phyloP scores from a whole-genome alignment of 371 early-diverging fungal genomes.

The Mortierella sp. region DNA sequence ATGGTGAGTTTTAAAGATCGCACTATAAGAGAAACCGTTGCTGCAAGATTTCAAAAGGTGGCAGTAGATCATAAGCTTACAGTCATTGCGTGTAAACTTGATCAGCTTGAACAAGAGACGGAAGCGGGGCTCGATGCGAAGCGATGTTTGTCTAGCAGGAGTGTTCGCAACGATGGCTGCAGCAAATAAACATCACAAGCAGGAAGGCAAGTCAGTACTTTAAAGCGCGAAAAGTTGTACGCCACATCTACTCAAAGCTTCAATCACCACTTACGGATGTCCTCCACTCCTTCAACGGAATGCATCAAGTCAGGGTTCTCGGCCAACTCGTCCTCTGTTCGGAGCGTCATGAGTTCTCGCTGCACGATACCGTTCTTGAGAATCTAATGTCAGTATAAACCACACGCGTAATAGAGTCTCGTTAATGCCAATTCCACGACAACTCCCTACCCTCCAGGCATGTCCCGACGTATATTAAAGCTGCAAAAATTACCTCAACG shows the following conservation, averaged over 20 bases:
- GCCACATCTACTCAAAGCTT: not conserved
- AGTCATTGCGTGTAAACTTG: slow-evolving; percentile 24
- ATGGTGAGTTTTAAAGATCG: not conserved
- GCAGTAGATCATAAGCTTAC: not conserved
- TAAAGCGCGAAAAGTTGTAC: not conserved
- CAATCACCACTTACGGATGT: slow-evolving; percentile 37
- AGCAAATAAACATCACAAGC: not conserved
- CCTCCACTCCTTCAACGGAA: slow-evolving; percentile 44
- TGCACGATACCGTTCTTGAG: slow-evolving; percentile 36
- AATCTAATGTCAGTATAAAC: slow-evolving; percentile 12
- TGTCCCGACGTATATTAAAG: not conserved
- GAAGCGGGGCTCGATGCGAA: slow-evolving; percentile 39
- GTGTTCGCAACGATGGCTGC: slow-evolving; percentile 27
- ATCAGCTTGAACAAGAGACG: slow-evolving; percentile 49
- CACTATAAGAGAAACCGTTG: not conserved
- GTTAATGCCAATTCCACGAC: not conserved
- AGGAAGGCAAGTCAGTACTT: not conserved
- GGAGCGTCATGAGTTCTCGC: slow-evolving; percentile 40
- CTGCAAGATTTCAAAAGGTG: not conserved
- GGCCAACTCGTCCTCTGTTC: slow-evolving; percentile 40
- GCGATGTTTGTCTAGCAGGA: slow-evolving; percentile 23
- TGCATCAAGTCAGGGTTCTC: slow-evolving; percentile 55
- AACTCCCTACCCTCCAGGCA: not conserved
- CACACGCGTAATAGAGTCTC: not conserved
- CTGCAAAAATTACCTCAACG: slow-evolving; percentile 17